Conservation (phyloP, 1,284 basidiomycete genomes). For the Porogramme epimiltina region DNA sequence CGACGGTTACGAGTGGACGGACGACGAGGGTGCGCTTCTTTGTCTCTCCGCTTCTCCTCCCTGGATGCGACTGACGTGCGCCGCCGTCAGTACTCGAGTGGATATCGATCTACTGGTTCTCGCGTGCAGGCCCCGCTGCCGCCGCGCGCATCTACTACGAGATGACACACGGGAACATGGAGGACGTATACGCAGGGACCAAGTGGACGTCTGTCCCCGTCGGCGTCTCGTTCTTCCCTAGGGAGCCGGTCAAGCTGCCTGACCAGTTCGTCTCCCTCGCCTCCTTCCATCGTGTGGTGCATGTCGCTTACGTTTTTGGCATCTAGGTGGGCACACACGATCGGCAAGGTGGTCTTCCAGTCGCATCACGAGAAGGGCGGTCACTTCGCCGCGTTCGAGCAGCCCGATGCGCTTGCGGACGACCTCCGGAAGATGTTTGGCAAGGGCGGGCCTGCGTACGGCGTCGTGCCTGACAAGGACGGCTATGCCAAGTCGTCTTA, state of each 20-base stretch:
- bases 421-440: conserved; percentile 32
- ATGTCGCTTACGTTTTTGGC: no score
- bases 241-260: conserved; percentile 40
- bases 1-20: background rate
- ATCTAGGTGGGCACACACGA: conserved; percentile 10
- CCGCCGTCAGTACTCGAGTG: conserved; percentile 18
- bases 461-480: conserved; percentile 22
- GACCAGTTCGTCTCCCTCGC: conserved; percentile 37
- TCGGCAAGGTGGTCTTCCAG: conserved; percentile 31
- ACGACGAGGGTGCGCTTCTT: conserved; percentile 2
- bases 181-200: conserved; percentile 27
- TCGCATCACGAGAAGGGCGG: conserved; percentile 27
- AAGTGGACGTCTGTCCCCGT: conserved; percentile 30
- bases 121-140: conserved; percentile 48
- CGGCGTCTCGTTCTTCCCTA: conserved; percentile 51
- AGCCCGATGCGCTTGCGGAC: conserved; percentile 25
- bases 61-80: conserved; percentile 52
- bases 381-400: conserved; percentile 32
- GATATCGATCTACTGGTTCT: conserved; percentile 4
- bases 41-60: background rate
- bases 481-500: conserved; percentile 15
- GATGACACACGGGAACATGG: background rate
- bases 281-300: no score
- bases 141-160: conserved; percentile 57
- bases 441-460: conserved; percentile 27